Conservation (phyloP, 305 asterid species). For the Petunia hybrid region DNA sequence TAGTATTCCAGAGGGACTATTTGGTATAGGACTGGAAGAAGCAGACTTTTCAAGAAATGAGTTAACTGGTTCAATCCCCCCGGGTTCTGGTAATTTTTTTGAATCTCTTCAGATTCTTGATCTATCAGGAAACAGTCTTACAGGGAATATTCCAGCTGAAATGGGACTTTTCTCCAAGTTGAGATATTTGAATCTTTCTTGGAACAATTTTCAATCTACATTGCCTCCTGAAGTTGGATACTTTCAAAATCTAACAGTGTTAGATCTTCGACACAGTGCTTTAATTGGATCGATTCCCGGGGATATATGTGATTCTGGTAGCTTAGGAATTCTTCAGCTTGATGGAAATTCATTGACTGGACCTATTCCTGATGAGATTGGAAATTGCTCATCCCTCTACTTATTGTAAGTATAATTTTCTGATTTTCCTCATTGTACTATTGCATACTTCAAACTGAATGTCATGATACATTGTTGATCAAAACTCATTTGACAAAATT, state of each 20-base stretch:
- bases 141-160: constrained; percentile 80
- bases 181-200: constrained; percentile 76
- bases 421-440: not conserved
- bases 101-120: constrained; percentile 70
- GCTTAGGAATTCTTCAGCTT: constrained; percentile 85
- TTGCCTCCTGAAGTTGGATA: constrained; percentile 82
- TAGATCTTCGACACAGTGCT: constrained; percentile 72
- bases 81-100: constrained; percentile 60
- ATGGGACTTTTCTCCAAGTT: constrained; percentile 78
- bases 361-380: constrained; percentile 74
- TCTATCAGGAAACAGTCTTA: constrained; percentile 71
- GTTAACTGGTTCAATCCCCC: constrained; percentile 67
- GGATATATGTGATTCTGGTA: constrained; percentile 85
- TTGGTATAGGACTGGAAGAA: constrained; percentile 70
- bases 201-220: constrained; percentile 77
- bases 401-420: constrained; percentile 68
- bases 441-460: not conserved
- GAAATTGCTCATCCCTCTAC: constrained; percentile 85
- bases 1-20: constrained; percentile 64
- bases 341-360: constrained; percentile 87
- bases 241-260: constrained; percentile 68
- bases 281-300: constrained; percentile 74
- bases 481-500: not conserved
- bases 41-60: constrained; percentile 76
- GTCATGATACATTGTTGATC: not conserved